These are phyloP conservation scores for Calocybe indica DNA, from an alignment of 768 basidiomycete genomes.

Conservation along the genomic window DNA sequence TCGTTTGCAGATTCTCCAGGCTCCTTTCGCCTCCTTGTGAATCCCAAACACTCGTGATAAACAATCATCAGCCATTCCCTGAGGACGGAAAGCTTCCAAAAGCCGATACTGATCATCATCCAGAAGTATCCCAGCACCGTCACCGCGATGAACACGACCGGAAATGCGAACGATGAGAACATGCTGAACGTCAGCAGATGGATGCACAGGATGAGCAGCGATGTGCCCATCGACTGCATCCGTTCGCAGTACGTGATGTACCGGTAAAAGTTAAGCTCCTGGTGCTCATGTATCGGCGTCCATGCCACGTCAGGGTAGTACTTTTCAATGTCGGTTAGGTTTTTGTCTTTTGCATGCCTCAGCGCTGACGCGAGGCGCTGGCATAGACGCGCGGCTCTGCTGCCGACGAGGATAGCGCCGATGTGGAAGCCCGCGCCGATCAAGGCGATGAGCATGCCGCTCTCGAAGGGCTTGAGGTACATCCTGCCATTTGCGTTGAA, in stretches of 20 bases:
- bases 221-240: slow-evolving; percentile 7
- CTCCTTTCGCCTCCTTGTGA: too few relatives aligned
- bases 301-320: not conserved
- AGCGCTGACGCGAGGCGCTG: slow-evolving; percentile 2
- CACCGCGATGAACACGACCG: too few relatives aligned
- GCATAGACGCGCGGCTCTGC: slow-evolving; percentile 8
- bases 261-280: slow-evolving; percentile 3
- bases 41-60: too few relatives aligned
- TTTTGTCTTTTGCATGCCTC: not conserved
- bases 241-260: slow-evolving; percentile 10
- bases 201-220: slow-evolving; percentile 6
- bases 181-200: not conserved
- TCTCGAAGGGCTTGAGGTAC: slow-evolving; percentile 1
- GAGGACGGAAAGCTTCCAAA: too few relatives aligned
- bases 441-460: slow-evolving; percentile 8
- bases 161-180: too few relatives aligned
- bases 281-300: not conserved
- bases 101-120: too few relatives aligned
- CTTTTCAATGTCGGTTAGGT: not conserved
- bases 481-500: not conserved
- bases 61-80: too few relatives aligned
- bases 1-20: too few relatives aligned
- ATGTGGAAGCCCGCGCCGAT: slow-evolving; percentile 7
- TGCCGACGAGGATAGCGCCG: slow-evolving; percentile 10
- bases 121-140: too few relatives aligned